These are phyloP conservation scores for Moniliella sp. DNA, from an alignment of 1,284 basidiomycete genomes.

Conservation along the genomic window DNA sequence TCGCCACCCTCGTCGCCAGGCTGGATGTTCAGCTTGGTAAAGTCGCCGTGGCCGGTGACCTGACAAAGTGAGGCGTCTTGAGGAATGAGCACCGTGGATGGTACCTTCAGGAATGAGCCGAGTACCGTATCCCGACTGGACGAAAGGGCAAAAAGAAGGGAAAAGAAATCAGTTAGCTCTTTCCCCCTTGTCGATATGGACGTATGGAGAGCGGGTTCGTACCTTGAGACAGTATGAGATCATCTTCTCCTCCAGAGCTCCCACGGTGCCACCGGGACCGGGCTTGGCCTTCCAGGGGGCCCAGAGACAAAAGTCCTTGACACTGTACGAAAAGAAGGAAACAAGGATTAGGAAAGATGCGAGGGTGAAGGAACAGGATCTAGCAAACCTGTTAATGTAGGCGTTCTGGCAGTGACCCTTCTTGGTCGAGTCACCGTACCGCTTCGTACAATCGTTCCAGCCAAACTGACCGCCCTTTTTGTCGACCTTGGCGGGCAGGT, in stretches of 20 bases:
- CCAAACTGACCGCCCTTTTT: constrained; percentile 6
- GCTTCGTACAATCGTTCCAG: constrained; percentile 5
- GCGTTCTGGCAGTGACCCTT: constrained; percentile 2
- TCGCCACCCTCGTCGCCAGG: constrained; percentile 32
- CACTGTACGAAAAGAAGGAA: background rate
- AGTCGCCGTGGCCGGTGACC: constrained; percentile 29
- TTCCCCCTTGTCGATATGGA: too few relatives aligned
- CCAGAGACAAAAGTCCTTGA: constrained; percentile 15
- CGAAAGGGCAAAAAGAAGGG: background rate
- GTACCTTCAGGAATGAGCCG: constrained; percentile 52
- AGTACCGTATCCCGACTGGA: constrained; percentile 34
- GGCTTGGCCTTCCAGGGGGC: constrained; percentile 6
- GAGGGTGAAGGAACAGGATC: too few relatives aligned
- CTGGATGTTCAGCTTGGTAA: constrained; percentile 31
- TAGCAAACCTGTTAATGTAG: constrained; percentile 2
- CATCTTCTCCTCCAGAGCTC: constrained; percentile 12
- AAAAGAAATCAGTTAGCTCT: background rate
- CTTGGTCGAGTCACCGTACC: constrained; percentile 3
- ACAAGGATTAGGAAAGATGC: background rate
- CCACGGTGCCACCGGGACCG: constrained; percentile 16
- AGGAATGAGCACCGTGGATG: constrained; percentile 49
- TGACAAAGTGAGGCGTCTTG: constrained; percentile 46
- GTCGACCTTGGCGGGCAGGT: constrained; percentile 21
- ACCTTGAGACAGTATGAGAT: constrained; percentile 22
- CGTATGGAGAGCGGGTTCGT: background rate